Evolutionary conservation across 495 filamentous ascomycete genomes (phyloP).

Genomic region (Xylaria telfairii): DNA sequence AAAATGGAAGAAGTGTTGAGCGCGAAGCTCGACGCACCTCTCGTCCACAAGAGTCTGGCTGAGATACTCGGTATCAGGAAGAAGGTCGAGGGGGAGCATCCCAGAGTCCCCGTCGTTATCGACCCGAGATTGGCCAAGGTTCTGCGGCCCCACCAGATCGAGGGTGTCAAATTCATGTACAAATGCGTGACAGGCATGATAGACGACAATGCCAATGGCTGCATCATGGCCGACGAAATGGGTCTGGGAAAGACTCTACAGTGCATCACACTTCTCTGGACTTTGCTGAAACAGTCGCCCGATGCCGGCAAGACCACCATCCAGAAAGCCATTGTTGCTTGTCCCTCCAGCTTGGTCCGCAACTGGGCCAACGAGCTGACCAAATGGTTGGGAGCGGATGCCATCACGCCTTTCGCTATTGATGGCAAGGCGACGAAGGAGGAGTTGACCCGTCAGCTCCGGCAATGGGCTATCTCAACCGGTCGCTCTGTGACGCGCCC

Average conservation of each 20-base stretch:
- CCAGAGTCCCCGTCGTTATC: conserved; percentile 95
- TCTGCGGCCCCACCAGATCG: conserved; percentile 94
- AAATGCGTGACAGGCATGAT: conserved; percentile 90
- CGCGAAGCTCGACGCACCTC: conserved; percentile 73
- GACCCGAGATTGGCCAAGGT: conserved; percentile 92
- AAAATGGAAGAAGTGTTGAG: conserved; percentile 56
- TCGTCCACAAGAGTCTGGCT: conserved; percentile 91
- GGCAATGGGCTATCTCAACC: conserved; percentile 91
- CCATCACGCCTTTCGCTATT: conserved; percentile 91
- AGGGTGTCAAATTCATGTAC: conserved; percentile 98
- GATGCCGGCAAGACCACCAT: conserved; percentile 93
- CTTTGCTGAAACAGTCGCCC: conserved; percentile 90
- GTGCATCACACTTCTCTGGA: conserved; percentile 84
- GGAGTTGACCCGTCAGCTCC: conserved; percentile 84
- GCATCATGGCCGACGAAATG: conserved; percentile 99
- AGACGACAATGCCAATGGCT: conserved; percentile 92
- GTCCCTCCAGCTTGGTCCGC: conserved; percentile 91
- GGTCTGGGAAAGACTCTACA: conserved; percentile 91
- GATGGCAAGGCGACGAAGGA: conserved; percentile 97
- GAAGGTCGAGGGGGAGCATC: conserved; percentile 76
- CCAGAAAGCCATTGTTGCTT: conserved; percentile 98
- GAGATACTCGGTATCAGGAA: conserved; percentile 97
- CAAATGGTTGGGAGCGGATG: conserved; percentile 95
- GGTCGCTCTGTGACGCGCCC: conserved; percentile 90
- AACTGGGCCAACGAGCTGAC: conserved; percentile 97